Conservation (phyloP, 768 basidiomycete species). For the Trametopsis cervina region DNA sequence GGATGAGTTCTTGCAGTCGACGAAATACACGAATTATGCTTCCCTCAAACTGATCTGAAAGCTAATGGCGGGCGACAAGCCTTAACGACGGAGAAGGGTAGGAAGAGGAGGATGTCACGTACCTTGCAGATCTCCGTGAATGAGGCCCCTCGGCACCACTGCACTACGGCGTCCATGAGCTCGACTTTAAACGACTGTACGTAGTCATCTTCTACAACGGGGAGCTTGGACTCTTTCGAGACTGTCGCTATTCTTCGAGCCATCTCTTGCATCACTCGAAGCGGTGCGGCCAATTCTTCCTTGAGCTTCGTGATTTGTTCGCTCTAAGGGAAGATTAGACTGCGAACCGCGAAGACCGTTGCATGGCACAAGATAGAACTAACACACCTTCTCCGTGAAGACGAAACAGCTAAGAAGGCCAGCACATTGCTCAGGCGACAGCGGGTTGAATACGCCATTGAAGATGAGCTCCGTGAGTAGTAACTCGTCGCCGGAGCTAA, state of each 20-base stretch:
- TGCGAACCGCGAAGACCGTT: background rate
- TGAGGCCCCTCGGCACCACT: constrained; percentile 97
- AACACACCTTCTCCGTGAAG: constrained; percentile 85
- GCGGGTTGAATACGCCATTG: constrained; percentile 89
- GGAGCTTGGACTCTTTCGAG: constrained; percentile 86
- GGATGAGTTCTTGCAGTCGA: constrained; percentile 85
- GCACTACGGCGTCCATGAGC: constrained; percentile 95
- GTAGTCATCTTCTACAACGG: constrained; percentile 89
- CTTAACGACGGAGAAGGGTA: no score
- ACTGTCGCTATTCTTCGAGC: constrained; percentile 96
- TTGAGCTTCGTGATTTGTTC: constrained; percentile 81
- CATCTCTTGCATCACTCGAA: constrained; percentile 93
- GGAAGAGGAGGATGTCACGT: constrained; percentile 15
- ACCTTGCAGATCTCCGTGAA: constrained; percentile 97
- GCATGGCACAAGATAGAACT: background rate
- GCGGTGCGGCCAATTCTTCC: constrained; percentile 88
- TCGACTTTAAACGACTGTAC: constrained; percentile 97
- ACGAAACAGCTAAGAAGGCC: constrained; percentile 97
- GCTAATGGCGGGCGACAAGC: constrained; percentile 33
- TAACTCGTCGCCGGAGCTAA: constrained; percentile 94
- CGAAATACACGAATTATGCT: constrained; percentile 95
- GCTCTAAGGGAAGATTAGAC: constrained; percentile 42
- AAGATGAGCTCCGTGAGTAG: constrained; percentile 95
- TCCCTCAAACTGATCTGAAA: constrained; percentile 96
- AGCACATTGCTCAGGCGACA: constrained; percentile 88